Conservation (phyloP, 129 eudicot genomes). For the Logfia minima region DNA sequence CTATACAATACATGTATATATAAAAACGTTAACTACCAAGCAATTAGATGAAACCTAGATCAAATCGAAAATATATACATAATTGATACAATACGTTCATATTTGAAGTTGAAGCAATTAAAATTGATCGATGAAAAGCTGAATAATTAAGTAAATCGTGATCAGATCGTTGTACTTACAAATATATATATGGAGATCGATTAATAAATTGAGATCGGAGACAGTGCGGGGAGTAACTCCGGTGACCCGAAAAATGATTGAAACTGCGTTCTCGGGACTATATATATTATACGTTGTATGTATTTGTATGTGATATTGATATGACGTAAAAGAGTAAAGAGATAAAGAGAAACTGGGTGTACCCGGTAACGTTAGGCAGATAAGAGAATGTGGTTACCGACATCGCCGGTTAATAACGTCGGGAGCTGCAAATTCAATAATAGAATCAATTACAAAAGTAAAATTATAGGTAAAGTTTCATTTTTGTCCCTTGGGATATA, state of each 20-base stretch:
- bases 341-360: slow-evolving; percentile 26
- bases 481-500: background rate
- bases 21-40: background rate
- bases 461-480: background rate
- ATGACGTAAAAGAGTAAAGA: slow-evolving; percentile 21
- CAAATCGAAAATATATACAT: slow-evolving; percentile 19
- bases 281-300: slow-evolving; percentile 5
- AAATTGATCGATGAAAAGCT: slow-evolving; percentile 14
- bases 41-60: slow-evolving; percentile 6
- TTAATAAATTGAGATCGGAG: slow-evolving; percentile 27
- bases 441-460: slow-evolving; percentile 26
- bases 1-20: background rate
- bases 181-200: background rate
- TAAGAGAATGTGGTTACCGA: slow-evolving; percentile 18
- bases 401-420: slow-evolving; percentile 4
- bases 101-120: slow-evolving; percentile 3
- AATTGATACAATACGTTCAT: slow-evolving; percentile 10
- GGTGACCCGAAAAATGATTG: slow-evolving; percentile 34
- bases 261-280: slow-evolving; percentile 24
- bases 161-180: slow-evolving; percentile 33
- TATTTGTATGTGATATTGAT: background rate
- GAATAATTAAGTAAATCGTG: slow-evolving; percentile 2
- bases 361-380: slow-evolving; percentile 17
- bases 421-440: slow-evolving; percentile 25
- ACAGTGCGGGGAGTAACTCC: slow-evolving; percentile 28